Conservation (phyloP, 1,284 basidiomycete species). For the Phenoliferia sp. region DNA sequence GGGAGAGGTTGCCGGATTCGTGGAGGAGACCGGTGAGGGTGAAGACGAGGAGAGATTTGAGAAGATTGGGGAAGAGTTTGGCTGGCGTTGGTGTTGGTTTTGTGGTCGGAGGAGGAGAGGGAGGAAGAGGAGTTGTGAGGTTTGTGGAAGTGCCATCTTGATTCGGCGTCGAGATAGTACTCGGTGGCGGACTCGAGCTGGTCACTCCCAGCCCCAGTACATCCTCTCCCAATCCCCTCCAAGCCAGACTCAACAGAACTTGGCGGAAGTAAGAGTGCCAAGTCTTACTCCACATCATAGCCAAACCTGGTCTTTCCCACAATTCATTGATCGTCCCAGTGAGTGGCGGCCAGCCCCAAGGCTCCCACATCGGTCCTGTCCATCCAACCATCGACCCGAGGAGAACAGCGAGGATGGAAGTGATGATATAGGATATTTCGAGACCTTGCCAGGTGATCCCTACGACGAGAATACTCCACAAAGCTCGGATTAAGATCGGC, state of each 20-base stretch:
- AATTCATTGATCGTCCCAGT: background rate
- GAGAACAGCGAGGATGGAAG: background rate
- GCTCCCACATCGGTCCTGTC: background rate
- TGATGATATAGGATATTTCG: background rate
- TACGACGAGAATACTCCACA: background rate
- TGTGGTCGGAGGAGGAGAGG: background rate
- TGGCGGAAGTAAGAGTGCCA: background rate
- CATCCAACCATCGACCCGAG: background rate
- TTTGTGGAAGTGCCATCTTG: background rate
- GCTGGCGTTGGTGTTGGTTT: background rate
- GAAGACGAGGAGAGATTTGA: background rate
- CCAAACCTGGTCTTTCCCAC: background rate
- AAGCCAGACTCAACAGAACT: background rate
- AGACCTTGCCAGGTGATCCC: background rate
- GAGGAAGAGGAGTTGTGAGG: background rate
- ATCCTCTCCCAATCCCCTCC: background rate
- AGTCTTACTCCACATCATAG: background rate
- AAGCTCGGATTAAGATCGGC: background rate
- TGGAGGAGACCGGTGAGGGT: background rate
- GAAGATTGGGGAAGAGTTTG: background rate
- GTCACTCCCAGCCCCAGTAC: background rate
- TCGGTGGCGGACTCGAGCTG: background rate
- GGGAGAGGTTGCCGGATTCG: background rate
- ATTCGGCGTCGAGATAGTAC: background rate
- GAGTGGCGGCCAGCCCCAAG: background rate